Base-by-base conservation (phyloP, 306 rosid genomes). In the Pueraria montana region DNA sequence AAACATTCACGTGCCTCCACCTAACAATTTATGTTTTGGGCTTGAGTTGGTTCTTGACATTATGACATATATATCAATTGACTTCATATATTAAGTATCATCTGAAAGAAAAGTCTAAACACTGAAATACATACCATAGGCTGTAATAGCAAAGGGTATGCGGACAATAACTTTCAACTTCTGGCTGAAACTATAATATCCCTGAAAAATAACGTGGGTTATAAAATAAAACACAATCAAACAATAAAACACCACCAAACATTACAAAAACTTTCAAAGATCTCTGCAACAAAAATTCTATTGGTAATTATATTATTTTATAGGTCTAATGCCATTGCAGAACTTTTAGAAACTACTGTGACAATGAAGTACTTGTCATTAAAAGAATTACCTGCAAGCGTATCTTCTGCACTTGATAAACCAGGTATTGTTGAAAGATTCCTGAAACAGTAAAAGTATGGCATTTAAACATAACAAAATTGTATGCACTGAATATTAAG, bases 101-200 rank as follows among this genome's bases (percentile, higher is more conserved):
- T 42, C 34, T 30, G 80, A 46, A 76, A 53, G 78, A 83, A 63
- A 59, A 56, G 59, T 77, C 46, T n/a, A 82, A 81, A 55, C 16
- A 75, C 61, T 36, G 69, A 74, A 32, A 78, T 50, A 80, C 94
- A 81, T 78, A 96, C 99, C 99, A 90, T 96, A 94, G 20, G 99
- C 91, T 56, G 94, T 90, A 84, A 94, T 89, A 68, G 97, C 88
- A 77, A 96, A 94, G 83, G 99, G 99, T 71, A 96, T 89, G 67
- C 98, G 95, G 84, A 94, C 97, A 80, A 96, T 84, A 89, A 88
- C 94, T 89, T 96, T 96, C 90, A 96, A 91, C 91, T 92, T 96
- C 97, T 94, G 99, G 90, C 99, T 96, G 91, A 96, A 96, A 88
- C 99, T 96, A 83, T 96, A 96, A 81, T 96, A 96, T 58, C 99